phyloP scores from a whole-genome alignment of 805 yeast genomes.

The Starmerella roubikii region DNA sequence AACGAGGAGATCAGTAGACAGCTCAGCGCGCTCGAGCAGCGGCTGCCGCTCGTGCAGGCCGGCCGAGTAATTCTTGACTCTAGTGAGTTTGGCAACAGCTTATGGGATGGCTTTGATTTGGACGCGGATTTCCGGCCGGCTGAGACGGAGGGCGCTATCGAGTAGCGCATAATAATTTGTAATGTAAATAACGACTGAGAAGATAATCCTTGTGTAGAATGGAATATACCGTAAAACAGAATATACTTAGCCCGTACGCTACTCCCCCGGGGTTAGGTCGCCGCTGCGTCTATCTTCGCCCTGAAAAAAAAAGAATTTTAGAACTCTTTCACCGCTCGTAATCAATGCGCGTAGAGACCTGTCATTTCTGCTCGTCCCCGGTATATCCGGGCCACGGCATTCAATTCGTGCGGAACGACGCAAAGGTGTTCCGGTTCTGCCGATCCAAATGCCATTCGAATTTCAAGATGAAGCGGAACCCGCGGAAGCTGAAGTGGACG shows the following conservation, averaged over 20 bases:
- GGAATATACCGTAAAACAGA: too few relatives aligned
- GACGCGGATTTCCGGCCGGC: constrained; percentile 9
- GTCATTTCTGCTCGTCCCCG: constrained; percentile 97
- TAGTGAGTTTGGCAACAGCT: neutral
- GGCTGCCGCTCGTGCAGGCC: constrained; percentile 12
- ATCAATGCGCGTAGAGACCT: constrained; percentile 36
- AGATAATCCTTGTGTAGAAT: too few relatives aligned
- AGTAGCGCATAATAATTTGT: neutral
- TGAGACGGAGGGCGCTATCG: constrained; percentile 4
- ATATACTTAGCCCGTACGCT: too few relatives aligned
- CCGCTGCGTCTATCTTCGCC: too few relatives aligned
- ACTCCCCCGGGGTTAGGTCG: too few relatives aligned
- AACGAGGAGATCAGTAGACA: constrained; percentile 32
- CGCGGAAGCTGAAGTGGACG: constrained; percentile 96
- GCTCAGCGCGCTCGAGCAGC: constrained; percentile 27
- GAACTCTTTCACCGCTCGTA: neutral
- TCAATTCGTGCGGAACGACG: constrained; percentile 95
- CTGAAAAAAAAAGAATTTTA: neutral
- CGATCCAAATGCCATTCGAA: constrained; percentile 96
- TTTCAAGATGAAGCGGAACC: constrained; percentile 96
- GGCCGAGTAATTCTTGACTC: neutral
- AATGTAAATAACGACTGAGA: too few relatives aligned
- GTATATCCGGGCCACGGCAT: constrained; percentile 92
- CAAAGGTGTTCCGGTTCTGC: constrained; percentile 93
- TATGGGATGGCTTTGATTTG: constrained; percentile 15